phyloP scores from a whole-genome alignment of 257 asterid genomes.

The Solanum dulcamara region DNA sequence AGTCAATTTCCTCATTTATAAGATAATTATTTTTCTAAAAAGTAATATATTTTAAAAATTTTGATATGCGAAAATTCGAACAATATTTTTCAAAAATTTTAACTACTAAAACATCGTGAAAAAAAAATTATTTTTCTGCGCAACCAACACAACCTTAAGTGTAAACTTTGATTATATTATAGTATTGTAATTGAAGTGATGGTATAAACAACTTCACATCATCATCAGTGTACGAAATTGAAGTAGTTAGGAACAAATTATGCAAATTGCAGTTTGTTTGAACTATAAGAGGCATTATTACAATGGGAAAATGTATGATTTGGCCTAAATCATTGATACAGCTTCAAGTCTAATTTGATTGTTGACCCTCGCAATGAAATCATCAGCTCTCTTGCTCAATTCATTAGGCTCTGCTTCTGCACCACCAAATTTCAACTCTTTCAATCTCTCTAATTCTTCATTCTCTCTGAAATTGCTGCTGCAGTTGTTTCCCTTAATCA shows the following conservation, averaged over 20 bases:
- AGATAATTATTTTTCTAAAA: no score
- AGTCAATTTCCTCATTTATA: no score
- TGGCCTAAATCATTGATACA: neutral
- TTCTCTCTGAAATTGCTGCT: neutral
- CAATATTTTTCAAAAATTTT: no score
- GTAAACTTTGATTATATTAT: neutral
- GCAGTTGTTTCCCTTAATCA: neutral
- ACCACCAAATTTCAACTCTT: neutral
- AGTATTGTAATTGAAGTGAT: neutral
- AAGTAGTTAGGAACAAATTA: neutral
- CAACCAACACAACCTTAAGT: neutral
- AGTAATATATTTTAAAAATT: no score
- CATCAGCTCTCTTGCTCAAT: neutral
- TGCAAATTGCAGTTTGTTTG: neutral
- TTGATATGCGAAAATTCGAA: no score
- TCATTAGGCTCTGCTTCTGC: neutral
- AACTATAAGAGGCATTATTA: neutral
- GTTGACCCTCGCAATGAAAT: neutral
- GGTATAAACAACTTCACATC: neutral
- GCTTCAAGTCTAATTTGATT: neutral
- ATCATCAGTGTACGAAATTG: no score
- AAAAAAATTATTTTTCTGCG: fast-evolving
- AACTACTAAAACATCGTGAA: no score
- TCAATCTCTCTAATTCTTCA: neutral
- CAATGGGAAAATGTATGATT: neutral